These are phyloP conservation scores for Geoglossum glabrum DNA, from an alignment of 495 filamentous ascomycete genomes.

Conservation along the genomic window DNA sequence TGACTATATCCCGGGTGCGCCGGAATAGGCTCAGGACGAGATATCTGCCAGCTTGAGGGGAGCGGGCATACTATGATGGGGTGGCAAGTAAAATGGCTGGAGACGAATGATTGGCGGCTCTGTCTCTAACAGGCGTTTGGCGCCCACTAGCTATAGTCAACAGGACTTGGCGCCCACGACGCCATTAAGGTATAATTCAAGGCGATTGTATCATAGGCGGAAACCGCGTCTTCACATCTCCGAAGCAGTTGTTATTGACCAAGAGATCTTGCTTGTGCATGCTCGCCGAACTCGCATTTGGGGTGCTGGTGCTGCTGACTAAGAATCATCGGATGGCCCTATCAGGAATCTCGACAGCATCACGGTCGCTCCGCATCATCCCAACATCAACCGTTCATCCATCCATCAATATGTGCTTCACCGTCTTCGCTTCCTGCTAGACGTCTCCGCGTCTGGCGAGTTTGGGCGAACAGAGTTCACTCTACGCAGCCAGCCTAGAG, in stretches of 20 bases:
- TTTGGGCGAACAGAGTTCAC: slow-evolving; percentile 7
- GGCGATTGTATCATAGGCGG: neutral
- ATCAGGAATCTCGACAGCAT: slow-evolving; percentile 2
- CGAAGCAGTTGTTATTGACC: neutral
- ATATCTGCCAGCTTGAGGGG: neutral
- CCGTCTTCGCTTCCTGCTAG: slow-evolving; percentile 16
- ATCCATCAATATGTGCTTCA: neutral
- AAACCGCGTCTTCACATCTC: neutral
- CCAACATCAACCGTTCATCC: slow-evolving; percentile 10
- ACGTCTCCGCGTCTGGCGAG: slow-evolving; percentile 22
- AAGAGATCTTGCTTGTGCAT: neutral
- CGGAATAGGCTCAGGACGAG: neutral
- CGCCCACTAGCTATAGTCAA: too few relatives aligned
- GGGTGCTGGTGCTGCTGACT: neutral
- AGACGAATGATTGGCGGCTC: neutral
- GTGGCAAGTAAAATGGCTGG: neutral
- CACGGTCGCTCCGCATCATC: slow-evolving; percentile 8
- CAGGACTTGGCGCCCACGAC: too few relatives aligned
- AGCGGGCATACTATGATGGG: neutral
- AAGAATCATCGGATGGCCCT: neutral
- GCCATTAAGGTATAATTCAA: neutral
- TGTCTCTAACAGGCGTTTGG: neutral
- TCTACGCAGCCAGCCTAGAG: slow-evolving; percentile 6
- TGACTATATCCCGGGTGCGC: neutral
- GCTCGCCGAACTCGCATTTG: neutral